Evolutionary conservation across 169 alveolate species (phyloP).

Genomic region (Plasmodium gallinaceum): DNA sequence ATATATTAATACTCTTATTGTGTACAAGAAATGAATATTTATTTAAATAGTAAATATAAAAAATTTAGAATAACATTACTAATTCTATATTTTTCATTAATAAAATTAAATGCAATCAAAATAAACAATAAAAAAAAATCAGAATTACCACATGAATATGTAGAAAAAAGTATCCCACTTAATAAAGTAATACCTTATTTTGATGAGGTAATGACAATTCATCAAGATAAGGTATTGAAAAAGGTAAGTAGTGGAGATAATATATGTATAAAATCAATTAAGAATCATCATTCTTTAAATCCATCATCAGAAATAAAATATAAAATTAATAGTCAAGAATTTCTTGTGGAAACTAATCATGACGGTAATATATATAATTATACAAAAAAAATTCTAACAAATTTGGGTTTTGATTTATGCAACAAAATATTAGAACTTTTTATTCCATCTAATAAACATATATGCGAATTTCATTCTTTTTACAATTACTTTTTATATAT

Average conservation of each 20-base stretch:
- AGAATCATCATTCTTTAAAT: slow-evolving; percentile 15
- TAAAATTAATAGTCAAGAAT: slow-evolving; percentile 9
- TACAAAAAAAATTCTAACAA: slow-evolving; percentile 2
- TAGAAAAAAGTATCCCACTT: not conserved
- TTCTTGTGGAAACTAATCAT: not conserved
- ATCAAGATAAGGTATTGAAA: slow-evolving; percentile 19
- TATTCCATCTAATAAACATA: slow-evolving; percentile 26
- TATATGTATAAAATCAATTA: slow-evolving; percentile 24
- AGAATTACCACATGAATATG: not conserved
- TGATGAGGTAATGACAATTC: slow-evolving; percentile 19
- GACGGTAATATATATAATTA: slow-evolving; percentile 20
- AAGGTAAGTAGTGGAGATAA: slow-evolving; percentile 29
- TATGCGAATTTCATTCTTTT: slow-evolving; percentile 42
- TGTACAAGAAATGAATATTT: slow-evolving; percentile 26
- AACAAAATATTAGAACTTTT: slow-evolving; percentile 27
- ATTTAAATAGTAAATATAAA: slow-evolving; percentile 6
- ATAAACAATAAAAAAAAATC: not conserved
- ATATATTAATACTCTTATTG: not conserved
- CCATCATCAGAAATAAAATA: not conserved
- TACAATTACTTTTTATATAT: slow-evolving; percentile 24
- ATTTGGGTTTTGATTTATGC: slow-evolving; percentile 14
- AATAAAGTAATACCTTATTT: slow-evolving; percentile 36
- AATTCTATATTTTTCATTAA: slow-evolving; percentile 13
- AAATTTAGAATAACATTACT: slow-evolving; percentile 11
- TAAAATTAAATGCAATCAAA: not conserved